phyloP scores from a whole-genome alignment of 495 filamentous ascomycete genomes.

The Xylaria palmicola region DNA sequence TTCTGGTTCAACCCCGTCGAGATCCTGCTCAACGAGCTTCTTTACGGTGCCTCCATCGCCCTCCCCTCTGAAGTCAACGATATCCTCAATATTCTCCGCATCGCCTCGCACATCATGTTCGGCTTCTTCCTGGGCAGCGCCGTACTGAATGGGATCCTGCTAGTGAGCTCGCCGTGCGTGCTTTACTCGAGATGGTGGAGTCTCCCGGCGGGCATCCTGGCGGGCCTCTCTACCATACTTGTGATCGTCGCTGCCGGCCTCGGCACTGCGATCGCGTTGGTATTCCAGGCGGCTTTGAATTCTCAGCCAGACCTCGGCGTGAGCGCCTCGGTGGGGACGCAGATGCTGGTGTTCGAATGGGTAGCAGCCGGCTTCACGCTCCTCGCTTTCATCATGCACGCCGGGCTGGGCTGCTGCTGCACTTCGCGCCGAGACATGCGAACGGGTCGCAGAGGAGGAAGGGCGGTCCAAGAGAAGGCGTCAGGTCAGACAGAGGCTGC shows the following conservation, averaged over 20 bases:
- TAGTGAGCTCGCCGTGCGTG: conserved; percentile 41
- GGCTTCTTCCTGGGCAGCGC: conserved; percentile 74
- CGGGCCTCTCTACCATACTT: conserved; percentile 64
- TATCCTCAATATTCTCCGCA: conserved; percentile 69
- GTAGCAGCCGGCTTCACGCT: conserved; percentile 65
- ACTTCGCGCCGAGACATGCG: conserved; percentile 58
- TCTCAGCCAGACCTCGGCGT: conserved; percentile 70
- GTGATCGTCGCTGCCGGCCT: conserved; percentile 69
- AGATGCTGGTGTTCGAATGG: conserved; percentile 93
- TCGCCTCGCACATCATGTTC: conserved; percentile 90
- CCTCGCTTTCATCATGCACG: conserved; percentile 67
- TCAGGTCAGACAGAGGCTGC: not conserved
- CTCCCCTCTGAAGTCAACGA: conserved; percentile 69
- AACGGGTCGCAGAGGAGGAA: conserved; percentile 48
- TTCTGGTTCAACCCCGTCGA: conserved; percentile 92
- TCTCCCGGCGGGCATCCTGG: conserved; percentile 52
- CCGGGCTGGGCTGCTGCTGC: conserved; percentile 73
- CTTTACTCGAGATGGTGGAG: conserved; percentile 49
- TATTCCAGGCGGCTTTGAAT: conserved; percentile 72
- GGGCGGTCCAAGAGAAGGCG: conserved; percentile 2
- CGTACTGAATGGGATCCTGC: conserved; percentile 63
- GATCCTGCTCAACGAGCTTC: conserved; percentile 72
- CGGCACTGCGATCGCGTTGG: conserved; percentile 76
- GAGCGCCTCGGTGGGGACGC: conserved; percentile 60
- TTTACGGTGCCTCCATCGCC: conserved; percentile 80